Evolutionary conservation across 1,284 basidiomycete species (phyloP).

Genomic region (Puccinia triticina): DNA sequence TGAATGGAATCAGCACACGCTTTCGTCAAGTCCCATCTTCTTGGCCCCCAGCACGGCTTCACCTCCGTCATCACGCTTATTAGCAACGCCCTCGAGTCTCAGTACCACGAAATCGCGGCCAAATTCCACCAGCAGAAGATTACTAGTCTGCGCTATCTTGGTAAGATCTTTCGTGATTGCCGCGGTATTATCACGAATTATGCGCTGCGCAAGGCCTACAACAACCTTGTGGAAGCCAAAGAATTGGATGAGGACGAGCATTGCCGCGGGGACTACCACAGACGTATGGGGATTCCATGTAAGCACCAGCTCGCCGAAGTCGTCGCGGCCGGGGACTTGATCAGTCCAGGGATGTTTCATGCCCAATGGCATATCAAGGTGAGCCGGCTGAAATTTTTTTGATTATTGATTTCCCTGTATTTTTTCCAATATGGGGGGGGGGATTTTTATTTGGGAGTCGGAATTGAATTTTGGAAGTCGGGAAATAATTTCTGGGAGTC

Average conservation of each 20-base stretch:
- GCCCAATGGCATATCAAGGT: not conserved
- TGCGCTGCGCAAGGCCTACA: not conserved
- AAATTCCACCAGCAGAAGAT: not conserved
- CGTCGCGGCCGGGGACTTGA: not conserved
- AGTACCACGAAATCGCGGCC: not conserved
- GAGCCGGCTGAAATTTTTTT: not conserved
- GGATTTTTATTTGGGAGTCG: too few relatives aligned
- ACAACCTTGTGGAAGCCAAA: not conserved
- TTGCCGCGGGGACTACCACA: not conserved
- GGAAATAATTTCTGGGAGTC: too few relatives aligned
- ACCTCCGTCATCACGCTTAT: not conserved
- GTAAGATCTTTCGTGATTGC: not conserved
- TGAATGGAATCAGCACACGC: conserved; percentile 9
- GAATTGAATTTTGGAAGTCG: too few relatives aligned
- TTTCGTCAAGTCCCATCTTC: not conserved
- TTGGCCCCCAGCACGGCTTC: conserved; percentile 1
- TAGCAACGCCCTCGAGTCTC: not conserved
- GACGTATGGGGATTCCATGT: not conserved
- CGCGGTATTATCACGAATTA: not conserved
- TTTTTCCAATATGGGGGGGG: too few relatives aligned
- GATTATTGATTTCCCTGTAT: too few relatives aligned
- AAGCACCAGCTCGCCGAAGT: not conserved
- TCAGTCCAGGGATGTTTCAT: not conserved
- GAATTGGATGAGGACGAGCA: not conserved
- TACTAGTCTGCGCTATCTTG: not conserved